Conservation (phyloP, 1,284 basidiomycete species). For the Ceratobasidium sp. region DNA sequence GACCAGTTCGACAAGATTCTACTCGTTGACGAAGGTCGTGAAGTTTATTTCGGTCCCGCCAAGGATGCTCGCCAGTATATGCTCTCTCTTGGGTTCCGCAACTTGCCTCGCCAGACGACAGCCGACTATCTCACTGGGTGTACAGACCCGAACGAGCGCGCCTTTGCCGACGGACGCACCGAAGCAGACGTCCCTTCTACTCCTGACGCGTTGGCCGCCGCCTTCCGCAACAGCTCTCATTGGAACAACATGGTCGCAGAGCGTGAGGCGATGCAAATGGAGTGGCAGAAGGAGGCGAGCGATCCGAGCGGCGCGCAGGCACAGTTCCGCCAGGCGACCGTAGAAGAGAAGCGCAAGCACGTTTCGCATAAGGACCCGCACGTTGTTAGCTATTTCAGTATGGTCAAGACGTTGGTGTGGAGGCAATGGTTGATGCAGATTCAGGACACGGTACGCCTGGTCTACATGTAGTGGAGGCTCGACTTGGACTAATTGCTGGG, state of each 20-base stretch:
- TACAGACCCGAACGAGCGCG: constrained; percentile 64
- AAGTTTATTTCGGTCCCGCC: constrained; percentile 68
- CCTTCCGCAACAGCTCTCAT: constrained; percentile 72
- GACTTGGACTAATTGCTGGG: constrained; percentile 64
- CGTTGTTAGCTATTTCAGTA: constrained; percentile 83
- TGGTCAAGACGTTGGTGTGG: constrained; percentile 78
- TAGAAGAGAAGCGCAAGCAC: constrained; percentile 84
- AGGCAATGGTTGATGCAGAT: constrained; percentile 81
- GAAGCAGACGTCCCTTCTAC: constrained; percentile 77
- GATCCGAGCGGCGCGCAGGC: constrained; percentile 79
- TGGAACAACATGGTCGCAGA: constrained; percentile 61
- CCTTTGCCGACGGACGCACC: constrained; percentile 80
- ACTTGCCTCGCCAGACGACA: constrained; percentile 63
- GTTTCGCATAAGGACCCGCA: constrained; percentile 90
- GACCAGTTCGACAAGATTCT: constrained; percentile 63
- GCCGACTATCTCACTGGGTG: constrained; percentile 63
- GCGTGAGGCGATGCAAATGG: constrained; percentile 64
- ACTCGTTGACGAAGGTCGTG: constrained; percentile 67
- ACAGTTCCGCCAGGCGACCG: constrained; percentile 81
- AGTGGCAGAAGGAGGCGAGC: constrained; percentile 74
- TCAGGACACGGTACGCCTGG: constrained; percentile 33
- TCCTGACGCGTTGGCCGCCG: constrained; percentile 78
- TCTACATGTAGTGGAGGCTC: not conserved
- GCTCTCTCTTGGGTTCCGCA: constrained; percentile 63
- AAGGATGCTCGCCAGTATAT: constrained; percentile 66